Base-by-base conservation (phyloP, 2,329 filamentous ascomycete species). In the Aspergillus clavatus region DNA sequence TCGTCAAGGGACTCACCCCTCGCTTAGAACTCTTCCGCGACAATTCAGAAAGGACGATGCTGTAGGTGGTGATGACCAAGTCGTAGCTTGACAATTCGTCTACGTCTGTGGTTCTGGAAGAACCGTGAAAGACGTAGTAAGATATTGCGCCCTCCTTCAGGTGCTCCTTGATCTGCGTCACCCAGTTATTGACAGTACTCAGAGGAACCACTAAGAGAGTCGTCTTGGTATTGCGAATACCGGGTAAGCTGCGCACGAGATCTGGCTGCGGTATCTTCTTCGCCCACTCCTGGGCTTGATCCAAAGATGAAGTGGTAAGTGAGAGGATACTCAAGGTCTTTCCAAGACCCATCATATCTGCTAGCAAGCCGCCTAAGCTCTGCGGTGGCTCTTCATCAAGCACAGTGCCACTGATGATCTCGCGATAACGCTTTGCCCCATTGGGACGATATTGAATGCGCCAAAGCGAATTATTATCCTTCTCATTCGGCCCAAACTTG, bases 171-270 rank as follows among this genome's bases (percentile, higher is more conserved):
- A 97, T 87, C 67, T 98, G 93, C 55, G 89, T 83, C 57, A 91
- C 86, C 93, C 93, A 98, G 60, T 97, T 98, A 21, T 86, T 84
- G 46, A 97, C 83, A 0, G 91, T 93, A 59, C 88, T 95, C 2
- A 96, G 77, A 1, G 93, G 93, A 45, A 87, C 94, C 12, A 98
- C 81, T 14, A 98, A 77, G 24, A 98, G 73, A 0, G 93, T 97
- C 0, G 87, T 82, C 59, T 82, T 86, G 5, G 81, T 82, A 58
- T 96, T 95, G 33, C 73, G 75, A 38, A 69, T 65, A 6, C 62
- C 63, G 11, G 65, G 66, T 7, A 56, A 47, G 23, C 43, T 52
- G 23, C 55, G 60, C 36, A 62, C 56, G 40, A 63, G 63, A 4
- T 56, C 61, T 38, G 56, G 53, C 44, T 73, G 75, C 0, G 84